These are phyloP conservation scores for Crucihimalaya himalaica DNA, from an alignment of 345 rosid species.

Conservation along the genomic window DNA sequence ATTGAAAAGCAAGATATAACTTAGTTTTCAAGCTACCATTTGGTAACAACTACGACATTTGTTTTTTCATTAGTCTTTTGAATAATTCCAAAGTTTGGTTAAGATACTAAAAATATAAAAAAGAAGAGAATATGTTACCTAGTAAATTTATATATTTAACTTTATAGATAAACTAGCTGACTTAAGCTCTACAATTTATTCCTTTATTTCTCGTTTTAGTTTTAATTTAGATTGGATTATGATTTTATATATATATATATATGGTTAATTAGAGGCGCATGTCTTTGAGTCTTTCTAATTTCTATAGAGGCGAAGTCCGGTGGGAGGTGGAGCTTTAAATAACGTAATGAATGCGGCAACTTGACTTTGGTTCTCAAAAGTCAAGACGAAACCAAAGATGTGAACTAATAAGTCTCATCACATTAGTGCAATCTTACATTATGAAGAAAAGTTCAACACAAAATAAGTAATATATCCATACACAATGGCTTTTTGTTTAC, in stretches of 20 bases:
- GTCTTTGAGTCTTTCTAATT: background rate
- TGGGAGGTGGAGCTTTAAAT: slow-evolving; percentile 29
- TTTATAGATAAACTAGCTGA: background rate
- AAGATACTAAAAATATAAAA: background rate
- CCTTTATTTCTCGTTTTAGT: background rate
- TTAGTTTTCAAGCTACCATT: slow-evolving; percentile 39
- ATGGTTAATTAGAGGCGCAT: background rate
- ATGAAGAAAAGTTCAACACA: background rate
- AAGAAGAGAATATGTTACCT: background rate
- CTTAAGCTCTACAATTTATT: background rate
- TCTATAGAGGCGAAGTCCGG: slow-evolving; percentile 19
- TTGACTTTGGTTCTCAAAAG: slow-evolving; percentile 24
- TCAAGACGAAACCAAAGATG: slow-evolving; percentile 17
- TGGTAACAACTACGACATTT: slow-evolving; percentile 18
- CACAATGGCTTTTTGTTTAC: slow-evolving; percentile 6
- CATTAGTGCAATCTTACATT: slow-evolving; percentile 20
- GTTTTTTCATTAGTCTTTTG: background rate
- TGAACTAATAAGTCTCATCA: slow-evolving; percentile 16
- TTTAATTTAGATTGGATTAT: background rate
- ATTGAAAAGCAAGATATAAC: slow-evolving; percentile 29
- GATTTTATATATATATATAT: background rate
- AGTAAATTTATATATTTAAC: background rate
- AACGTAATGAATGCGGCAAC: slow-evolving; percentile 33
- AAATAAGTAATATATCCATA: background rate
- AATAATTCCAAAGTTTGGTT: background rate